Evolutionary conservation across 2,329 filamentous ascomycete species (phyloP).

Genomic region (Fusarium poae): DNA sequence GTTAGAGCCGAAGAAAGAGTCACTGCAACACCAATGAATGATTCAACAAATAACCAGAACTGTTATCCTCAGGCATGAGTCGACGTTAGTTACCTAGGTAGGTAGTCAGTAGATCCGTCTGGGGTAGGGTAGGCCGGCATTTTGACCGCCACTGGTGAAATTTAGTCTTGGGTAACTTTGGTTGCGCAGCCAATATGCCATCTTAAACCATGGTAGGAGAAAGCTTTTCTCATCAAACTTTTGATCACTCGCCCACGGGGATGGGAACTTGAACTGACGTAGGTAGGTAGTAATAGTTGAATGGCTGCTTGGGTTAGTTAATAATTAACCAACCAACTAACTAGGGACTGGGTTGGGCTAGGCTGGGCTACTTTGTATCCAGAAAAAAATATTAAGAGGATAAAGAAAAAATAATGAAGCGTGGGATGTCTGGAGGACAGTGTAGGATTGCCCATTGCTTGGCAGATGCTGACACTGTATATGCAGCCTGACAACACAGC

Average conservation of each 20-base stretch:
- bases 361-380: background rate
- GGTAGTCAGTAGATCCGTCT: background rate
- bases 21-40: background rate
- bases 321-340: conserved; percentile 28
- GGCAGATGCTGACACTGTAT: conserved; percentile 28
- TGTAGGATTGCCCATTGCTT: background rate
- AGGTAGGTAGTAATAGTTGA: background rate
- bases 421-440: conserved; percentile 22
- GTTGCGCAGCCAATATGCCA: background rate
- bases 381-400: background rate
- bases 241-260: conserved; percentile 35
- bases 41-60: background rate
- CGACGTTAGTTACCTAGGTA: background rate
- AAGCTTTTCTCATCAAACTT: conserved; percentile 13
- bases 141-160: background rate
- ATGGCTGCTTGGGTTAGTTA: conserved; percentile 14
- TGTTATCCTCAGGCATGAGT: background rate
- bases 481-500: conserved; percentile 12
- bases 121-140: background rate
- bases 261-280: conserved; percentile 33
- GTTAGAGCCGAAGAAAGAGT: background rate
- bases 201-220: background rate
- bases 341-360: background rate
- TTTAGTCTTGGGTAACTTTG: background rate
- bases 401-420: conserved; percentile 6